Percentiles rank a stretch among this genome's conserved stretches.
Conservation (phyloP, 2,329 filamentous ascomycete genomes). For the Fusarium sp. region DNA sequence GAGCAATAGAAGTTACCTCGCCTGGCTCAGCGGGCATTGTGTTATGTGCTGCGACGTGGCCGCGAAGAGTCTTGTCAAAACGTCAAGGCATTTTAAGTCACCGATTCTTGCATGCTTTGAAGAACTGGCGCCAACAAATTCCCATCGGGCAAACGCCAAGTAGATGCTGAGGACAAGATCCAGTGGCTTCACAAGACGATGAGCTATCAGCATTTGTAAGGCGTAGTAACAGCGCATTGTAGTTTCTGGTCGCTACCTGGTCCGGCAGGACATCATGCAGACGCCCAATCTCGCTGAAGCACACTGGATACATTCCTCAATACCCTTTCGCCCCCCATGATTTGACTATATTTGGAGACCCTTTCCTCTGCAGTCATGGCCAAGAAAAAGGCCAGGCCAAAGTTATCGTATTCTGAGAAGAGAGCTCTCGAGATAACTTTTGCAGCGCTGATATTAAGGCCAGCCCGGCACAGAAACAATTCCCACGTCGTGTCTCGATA, state of each 20-base stretch:
- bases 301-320: conserved; percentile 35
- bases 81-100: background rate
- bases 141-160: too few species aligned
- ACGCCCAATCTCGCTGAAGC: conserved; percentile 29
- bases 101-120: too few species aligned
- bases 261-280: background rate
- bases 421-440: conserved; percentile 52
- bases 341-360: conserved; percentile 41
- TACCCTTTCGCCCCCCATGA: conserved; percentile 48
- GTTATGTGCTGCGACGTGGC: conserved; percentile 33
- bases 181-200: too few species aligned
- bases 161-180: too few species aligned
- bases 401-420: conserved; percentile 41
- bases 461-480: conserved; percentile 53
- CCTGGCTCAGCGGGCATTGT: conserved; percentile 27
- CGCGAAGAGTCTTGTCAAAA: background rate
- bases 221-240: too few species aligned
- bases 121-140: too few species aligned
- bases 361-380: conserved; percentile 49
- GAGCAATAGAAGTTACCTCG: conserved; percentile 42
- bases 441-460: conserved; percentile 57
- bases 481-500: conserved; percentile 61
- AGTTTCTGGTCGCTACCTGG: too few species aligned
- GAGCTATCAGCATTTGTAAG: too few species aligned
- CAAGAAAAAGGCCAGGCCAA: conserved; percentile 53